Percentiles rank a stretch among this genome's conserved stretches.
Evolutionary conservation across 257 asterid species (phyloP).

Genomic region (Solanum clarkiae): DNA sequence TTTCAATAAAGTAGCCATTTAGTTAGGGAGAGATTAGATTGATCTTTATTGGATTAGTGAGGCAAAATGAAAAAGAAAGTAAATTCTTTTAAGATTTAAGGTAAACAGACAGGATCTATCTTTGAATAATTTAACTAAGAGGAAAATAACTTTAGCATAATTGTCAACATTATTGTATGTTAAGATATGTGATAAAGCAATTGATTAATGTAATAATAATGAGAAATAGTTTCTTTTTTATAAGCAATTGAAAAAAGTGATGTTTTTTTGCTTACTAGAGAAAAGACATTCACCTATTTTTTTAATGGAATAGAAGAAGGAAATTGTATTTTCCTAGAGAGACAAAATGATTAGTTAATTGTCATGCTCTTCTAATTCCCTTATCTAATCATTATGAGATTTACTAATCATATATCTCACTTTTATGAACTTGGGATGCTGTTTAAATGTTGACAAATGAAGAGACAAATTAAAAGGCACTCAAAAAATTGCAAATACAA

Average conservation of each 20-base stretch:
- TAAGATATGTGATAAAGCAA: not conserved
- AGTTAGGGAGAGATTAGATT: not conserved
- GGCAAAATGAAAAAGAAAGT: not conserved
- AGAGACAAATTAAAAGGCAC: not conserved
- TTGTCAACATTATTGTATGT: not conserved
- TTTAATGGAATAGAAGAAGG: not conserved
- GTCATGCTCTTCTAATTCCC: slow-evolving; percentile 1
- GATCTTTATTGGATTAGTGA: not conserved
- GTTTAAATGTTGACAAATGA: not conserved
- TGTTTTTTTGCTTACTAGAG: not conserved
- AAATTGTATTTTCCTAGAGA: not conserved
- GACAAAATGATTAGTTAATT: not conserved
- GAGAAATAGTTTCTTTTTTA: not conserved
- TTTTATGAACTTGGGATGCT: slow-evolving; percentile 4
- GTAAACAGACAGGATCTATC: not conserved
- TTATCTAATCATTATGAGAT: not conserved
- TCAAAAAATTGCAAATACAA: not conserved
- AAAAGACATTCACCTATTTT: not conserved
- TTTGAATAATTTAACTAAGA: not conserved
- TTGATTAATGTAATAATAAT: not conserved
- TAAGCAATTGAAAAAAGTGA: not conserved
- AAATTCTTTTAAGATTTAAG: not conserved
- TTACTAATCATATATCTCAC: not conserved
- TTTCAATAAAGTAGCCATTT: not conserved
- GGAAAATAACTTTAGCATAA: not conserved